Evolutionary conservation across 257 asterid species (phyloP).

Genomic region (Solanum paucissectum): DNA sequence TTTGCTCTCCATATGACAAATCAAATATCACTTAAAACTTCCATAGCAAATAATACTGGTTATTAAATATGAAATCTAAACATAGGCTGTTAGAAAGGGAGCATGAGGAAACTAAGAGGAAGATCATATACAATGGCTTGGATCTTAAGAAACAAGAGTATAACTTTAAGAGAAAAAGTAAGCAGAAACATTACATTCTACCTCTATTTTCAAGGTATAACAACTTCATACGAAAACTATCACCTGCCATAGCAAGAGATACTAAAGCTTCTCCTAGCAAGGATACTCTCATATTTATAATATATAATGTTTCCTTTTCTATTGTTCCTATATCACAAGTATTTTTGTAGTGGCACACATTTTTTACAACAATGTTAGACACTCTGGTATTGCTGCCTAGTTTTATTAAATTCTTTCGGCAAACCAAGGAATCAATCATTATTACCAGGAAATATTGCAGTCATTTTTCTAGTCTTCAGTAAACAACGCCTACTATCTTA

Average conservation of each 20-base stretch:
- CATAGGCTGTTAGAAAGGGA: not conserved
- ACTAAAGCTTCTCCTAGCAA: slow-evolving; percentile 75
- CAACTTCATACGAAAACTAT: slow-evolving; percentile 62
- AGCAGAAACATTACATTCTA: slow-evolving; percentile 5
- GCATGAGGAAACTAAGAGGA: not conserved
- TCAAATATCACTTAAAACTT: not conserved
- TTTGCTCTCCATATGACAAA: not conserved
- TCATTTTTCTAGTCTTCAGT: slow-evolving; percentile 79
- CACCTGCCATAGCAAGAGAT: slow-evolving; percentile 93
- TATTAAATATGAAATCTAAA: not conserved
- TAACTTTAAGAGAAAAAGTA: not conserved
- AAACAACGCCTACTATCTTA: slow-evolving; percentile 10
- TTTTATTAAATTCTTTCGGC: slow-evolving; percentile 47
- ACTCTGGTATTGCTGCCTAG: slow-evolving; percentile 73
- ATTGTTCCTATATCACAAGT: not conserved
- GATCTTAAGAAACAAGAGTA: not conserved
- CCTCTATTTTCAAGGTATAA: slow-evolving; percentile 93
- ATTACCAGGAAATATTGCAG: slow-evolving; percentile 61
- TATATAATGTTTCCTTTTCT: not conserved
- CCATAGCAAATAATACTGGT: not conserved
- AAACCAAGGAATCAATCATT: slow-evolving; percentile 34
- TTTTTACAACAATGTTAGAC: slow-evolving; percentile 63
- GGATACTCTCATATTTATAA: not conserved
- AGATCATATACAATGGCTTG: not conserved
- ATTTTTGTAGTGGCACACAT: slow-evolving; percentile 46